These are phyloP conservation scores for Pezicula radicicola DNA, from an alignment of 2,329 filamentous ascomycete species.

Conservation along the genomic window DNA sequence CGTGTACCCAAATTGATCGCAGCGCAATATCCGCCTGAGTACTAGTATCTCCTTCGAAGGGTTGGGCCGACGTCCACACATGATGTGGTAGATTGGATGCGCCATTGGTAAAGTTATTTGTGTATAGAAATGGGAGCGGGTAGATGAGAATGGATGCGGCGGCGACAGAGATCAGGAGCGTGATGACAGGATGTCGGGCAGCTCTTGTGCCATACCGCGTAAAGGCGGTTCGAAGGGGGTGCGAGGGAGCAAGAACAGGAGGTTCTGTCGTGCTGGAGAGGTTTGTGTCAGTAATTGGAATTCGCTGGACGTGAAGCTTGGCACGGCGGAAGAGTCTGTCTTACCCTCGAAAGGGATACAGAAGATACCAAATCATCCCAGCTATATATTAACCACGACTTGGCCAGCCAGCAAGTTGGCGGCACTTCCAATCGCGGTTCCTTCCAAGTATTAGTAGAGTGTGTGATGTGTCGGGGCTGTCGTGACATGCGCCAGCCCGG, in stretches of 20 bases:
- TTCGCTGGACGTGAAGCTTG: background rate
- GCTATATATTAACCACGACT: constrained; percentile 11
- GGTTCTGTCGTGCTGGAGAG: constrained; percentile 67
- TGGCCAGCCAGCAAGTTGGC: constrained; percentile 7
- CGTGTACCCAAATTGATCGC: constrained; percentile 79
- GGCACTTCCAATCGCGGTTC: no score
- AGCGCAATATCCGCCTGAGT: constrained; percentile 70
- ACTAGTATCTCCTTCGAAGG: constrained; percentile 49
- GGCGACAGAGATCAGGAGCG: constrained; percentile 71
- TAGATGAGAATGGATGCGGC: constrained; percentile 70
- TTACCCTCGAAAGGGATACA: constrained; percentile 75
- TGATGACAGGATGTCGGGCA: constrained; percentile 70
- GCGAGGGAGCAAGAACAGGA: constrained; percentile 59
- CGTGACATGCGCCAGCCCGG: no score
- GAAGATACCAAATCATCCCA: constrained; percentile 70
- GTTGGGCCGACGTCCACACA: constrained; percentile 75
- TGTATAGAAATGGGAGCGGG: constrained; percentile 72
- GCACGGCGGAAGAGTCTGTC: constrained; percentile 29
- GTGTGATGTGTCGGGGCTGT: no score
- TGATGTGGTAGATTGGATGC: constrained; percentile 72
- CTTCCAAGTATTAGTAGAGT: no score
- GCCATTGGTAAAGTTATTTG: constrained; percentile 67
- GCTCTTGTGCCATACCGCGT: constrained; percentile 68
- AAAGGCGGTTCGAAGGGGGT: constrained; percentile 64
- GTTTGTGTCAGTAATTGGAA: constrained; percentile 11